phyloP scores from a whole-genome alignment of 768 basidiomycete species.

The Podaxis sp. region DNA sequence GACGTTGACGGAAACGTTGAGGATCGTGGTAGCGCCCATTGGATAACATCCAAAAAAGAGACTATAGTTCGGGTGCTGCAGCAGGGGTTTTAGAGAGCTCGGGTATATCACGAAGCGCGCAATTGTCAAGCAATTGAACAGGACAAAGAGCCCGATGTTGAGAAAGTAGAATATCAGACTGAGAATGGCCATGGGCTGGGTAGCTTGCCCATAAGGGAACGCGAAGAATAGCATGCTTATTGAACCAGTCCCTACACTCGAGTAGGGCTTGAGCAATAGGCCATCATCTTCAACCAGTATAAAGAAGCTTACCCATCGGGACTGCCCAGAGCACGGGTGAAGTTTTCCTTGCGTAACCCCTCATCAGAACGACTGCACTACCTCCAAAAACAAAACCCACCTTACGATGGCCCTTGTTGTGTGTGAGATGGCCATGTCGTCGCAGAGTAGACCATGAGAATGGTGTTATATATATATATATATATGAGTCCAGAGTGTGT shows the following conservation, averaged over 20 bases:
- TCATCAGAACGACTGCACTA: background rate
- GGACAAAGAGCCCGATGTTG: conserved; percentile 53
- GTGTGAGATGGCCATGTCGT: background rate
- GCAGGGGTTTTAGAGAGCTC: conserved; percentile 37
- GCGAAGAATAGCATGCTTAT: conserved; percentile 55
- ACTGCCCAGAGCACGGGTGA: conserved; percentile 44
- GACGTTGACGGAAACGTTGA: conserved; percentile 48
- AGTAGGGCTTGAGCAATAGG: background rate
- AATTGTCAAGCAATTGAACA: conserved; percentile 44
- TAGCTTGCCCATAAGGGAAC: conserved; percentile 54
- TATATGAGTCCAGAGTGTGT: background rate
- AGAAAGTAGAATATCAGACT: conserved; percentile 56
- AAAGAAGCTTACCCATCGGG: conserved; percentile 37
- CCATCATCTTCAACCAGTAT: background rate
- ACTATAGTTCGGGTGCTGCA: conserved; percentile 46
- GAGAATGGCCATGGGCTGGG: conserved; percentile 37
- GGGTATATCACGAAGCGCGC: conserved; percentile 57
- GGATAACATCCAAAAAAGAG: conserved; percentile 49
- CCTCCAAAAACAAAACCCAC: background rate
- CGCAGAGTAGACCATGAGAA: background rate
- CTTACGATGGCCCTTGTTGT: conserved; percentile 11
- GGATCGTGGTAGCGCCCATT: conserved; percentile 62
- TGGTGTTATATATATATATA: background rate
- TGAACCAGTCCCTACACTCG: conserved; percentile 40
- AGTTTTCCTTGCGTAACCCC: conserved; percentile 29